A percentile compares a stretch with the other conserved stretches of the same genome.
phyloP scores from a whole-genome alignment of 345 rosid genomes.

The Sonneratia caseolaris region DNA sequence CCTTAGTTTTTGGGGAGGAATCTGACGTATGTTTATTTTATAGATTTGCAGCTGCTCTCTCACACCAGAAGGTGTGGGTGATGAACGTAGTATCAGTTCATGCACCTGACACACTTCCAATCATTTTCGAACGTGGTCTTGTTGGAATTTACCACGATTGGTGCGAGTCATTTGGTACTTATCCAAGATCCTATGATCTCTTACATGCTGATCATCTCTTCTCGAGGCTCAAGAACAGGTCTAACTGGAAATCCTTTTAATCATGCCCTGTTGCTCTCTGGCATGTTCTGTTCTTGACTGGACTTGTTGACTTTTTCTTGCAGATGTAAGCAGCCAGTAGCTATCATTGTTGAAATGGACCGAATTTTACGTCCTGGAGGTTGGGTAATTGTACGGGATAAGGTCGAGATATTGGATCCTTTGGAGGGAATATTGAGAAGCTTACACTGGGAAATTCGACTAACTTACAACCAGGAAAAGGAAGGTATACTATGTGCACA shows the following conservation, averaged over 20 bases:
- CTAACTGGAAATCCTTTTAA: neutral
- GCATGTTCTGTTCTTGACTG: neutral
- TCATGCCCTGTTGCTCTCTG: neutral
- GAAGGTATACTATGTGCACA: conserved; percentile 84
- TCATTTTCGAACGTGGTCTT: conserved; percentile 75
- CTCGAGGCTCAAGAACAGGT: conserved; percentile 93
- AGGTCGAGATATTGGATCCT: conserved; percentile 67
- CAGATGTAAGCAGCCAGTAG: conserved; percentile 79
- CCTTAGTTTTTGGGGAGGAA: neutral
- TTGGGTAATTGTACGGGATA: conserved; percentile 81
- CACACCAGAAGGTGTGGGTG: conserved; percentile 75
- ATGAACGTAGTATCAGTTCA: conserved; percentile 87
- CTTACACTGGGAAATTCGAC: conserved; percentile 86
- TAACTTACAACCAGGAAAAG: conserved; percentile 70
- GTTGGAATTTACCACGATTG: conserved; percentile 86
- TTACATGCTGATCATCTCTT: conserved; percentile 93
- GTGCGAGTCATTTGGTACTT: conserved; percentile 86
- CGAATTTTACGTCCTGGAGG: conserved; percentile 74
- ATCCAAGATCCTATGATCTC: conserved; percentile 93
- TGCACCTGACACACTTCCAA: conserved; percentile 86
- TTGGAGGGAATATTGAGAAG: conserved; percentile 62
- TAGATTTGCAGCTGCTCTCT: conserved; percentile 87
- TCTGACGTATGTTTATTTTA: neutral
- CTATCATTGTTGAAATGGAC: conserved; percentile 88
- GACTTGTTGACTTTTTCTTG: neutral